Evolutionary conservation across 2,329 filamentous ascomycete genomes (phyloP), one percentile per base, ranked within the genome.

Genomic region (Aspergillus alliaceus): DNA sequence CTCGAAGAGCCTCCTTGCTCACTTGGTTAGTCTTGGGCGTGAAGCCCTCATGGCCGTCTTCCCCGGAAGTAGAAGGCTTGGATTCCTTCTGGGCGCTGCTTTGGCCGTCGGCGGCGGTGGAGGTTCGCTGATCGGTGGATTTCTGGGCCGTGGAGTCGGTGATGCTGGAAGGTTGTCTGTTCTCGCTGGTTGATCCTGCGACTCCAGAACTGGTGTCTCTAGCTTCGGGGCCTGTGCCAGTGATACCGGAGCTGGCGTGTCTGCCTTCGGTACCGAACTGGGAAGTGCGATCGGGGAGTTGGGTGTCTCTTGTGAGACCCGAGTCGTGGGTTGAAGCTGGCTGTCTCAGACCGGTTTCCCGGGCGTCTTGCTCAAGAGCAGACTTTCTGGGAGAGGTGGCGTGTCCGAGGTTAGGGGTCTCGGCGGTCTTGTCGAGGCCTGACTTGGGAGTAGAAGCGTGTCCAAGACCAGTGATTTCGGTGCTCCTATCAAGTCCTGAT

Each of bases 1-100:
- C 71, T 50, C 63, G 54, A 18, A 72, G 61, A 1, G 71, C 68
- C 32, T 73, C 71, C 51, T 66, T 55, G 54, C 69, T 72, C 25
- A 62, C 68, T 31, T 59, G 47, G 27, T 54, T 42, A 25, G 58
- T 58, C 24, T 58, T 25, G 18, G 34, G 39, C 7, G 50, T 44
- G 24, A 54, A 37, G 4, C 46, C 35, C 5, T n/a, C 47, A 14
- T 47, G 6, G 3, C 40, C 51, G 39, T 34, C n/a, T 14, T 25
- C 25, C 11, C 22, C 22, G 12, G 12, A 14, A 9, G 20, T 14
- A 2, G 15, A 15, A 18, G 40, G 12, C 6, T 14, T 44, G 7
- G 40, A 8, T 15, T 44, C 40, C 40, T 42, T 42, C n/a, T 27
- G 27, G n/a, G 44, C 6, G 44, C 25, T 32, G 44, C 29, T 22